Evolutionary conservation across 2,329 filamentous ascomycete species (phyloP).

Genomic region (Juglanconis juglandina): DNA sequence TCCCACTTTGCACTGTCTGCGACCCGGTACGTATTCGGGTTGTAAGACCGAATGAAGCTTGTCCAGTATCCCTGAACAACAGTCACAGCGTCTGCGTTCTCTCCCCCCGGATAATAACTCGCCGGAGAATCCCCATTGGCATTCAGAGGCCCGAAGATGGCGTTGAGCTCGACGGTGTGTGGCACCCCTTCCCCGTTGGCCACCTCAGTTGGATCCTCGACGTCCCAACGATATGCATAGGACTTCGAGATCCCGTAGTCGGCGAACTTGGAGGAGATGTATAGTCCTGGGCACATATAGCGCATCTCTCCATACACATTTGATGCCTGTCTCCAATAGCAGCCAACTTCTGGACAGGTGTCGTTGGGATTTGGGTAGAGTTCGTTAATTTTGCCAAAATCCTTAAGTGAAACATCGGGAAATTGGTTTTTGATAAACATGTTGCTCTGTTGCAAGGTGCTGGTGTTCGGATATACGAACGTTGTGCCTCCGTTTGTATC

Average conservation of each 20-base stretch:
- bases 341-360: conserved; percentile 44
- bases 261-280: conserved; percentile 41
- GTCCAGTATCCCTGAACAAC: conserved; percentile 70
- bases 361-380: conserved; percentile 52
- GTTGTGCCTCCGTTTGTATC: conserved; percentile 64
- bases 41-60: conserved; percentile 63
- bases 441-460: conserved; percentile 46
- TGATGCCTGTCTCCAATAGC: conserved; percentile 56
- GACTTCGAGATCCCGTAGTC: conserved; percentile 37
- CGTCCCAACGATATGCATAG: conserved; percentile 70
- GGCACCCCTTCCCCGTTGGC: conserved; percentile 58
- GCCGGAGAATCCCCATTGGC: conserved; percentile 44
- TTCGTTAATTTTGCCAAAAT: conserved; percentile 49
- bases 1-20: conserved; percentile 49
- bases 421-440: conserved; percentile 57
- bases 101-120: conserved; percentile 50
- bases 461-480: conserved; percentile 51
- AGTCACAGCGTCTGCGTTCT: conserved; percentile 56
- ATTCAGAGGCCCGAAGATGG: conserved; percentile 64
- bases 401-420: conserved; percentile 46
- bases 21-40: conserved; percentile 58
- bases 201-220: conserved; percentile 54
- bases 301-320: conserved; percentile 63
- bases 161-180: conserved; percentile 64
- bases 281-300: conserved; percentile 62